phyloP scores from a whole-genome alignment of 2,329 filamentous ascomycete genomes.

The Microsporum canis region DNA sequence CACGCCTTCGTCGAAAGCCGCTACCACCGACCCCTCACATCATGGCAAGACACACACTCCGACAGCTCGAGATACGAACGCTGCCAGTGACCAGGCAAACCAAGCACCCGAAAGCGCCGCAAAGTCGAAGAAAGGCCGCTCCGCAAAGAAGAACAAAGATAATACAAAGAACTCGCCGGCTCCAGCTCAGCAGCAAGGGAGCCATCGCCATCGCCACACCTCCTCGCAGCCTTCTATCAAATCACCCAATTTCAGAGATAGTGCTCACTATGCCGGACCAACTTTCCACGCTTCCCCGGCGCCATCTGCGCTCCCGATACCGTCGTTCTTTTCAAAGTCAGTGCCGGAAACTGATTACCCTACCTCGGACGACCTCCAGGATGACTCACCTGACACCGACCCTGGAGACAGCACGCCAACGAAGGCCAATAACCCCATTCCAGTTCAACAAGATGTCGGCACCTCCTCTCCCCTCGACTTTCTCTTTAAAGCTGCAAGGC shows the following conservation, averaged over 20 bases:
- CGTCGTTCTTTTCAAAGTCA: constrained; percentile 73
- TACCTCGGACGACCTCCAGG: constrained; percentile 29
- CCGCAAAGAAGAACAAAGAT: constrained; percentile 28
- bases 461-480: constrained; percentile 71
- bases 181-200: not conserved
- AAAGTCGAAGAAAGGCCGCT: constrained; percentile 29
- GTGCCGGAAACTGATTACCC: constrained; percentile 49
- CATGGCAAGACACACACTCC: constrained; percentile 18
- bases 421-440: constrained; percentile 32
- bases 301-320: constrained; percentile 77
- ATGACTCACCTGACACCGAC: constrained; percentile 28
- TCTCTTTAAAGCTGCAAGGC: constrained; percentile 77
- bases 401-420: constrained; percentile 33
- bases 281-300: constrained; percentile 94
- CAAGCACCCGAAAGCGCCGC: constrained; percentile 19
- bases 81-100: constrained; percentile 22
- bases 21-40: constrained; percentile 18
- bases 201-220: constrained; percentile 22
- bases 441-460: constrained; percentile 17
- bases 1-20: constrained; percentile 23
- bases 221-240: constrained; percentile 32
- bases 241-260: constrained; percentile 32
- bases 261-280: constrained; percentile 63
- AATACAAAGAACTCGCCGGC: not conserved
- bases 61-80: constrained; percentile 21